phyloP scores from a whole-genome alignment of 495 filamentous ascomycete species.

The Jackrogersella multiformis region DNA sequence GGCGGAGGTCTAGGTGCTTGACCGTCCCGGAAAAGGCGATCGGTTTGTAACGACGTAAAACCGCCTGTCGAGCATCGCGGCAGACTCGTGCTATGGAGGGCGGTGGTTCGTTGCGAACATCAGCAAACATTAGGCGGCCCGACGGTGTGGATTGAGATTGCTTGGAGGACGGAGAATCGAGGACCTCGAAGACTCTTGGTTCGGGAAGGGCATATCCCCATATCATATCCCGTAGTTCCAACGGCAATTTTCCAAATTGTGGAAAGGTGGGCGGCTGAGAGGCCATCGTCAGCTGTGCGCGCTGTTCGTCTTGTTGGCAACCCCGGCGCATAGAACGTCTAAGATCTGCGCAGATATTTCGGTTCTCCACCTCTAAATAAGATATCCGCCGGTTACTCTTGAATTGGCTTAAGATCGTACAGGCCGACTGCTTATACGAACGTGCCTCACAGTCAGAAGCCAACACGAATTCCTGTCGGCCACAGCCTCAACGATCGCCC shows the following conservation, averaged over 20 bases:
- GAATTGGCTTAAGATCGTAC: background rate
- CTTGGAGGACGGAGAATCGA: slow-evolving; percentile 56
- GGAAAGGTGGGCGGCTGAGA: slow-evolving; percentile 30
- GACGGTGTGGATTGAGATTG: slow-evolving; percentile 51
- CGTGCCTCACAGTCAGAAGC: slow-evolving; percentile 22
- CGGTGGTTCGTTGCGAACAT: slow-evolving; percentile 57
- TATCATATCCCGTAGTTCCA: slow-evolving; percentile 46
- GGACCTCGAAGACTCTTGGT: slow-evolving; percentile 57
- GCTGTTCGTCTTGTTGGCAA: background rate
- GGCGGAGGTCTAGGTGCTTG: slow-evolving; percentile 57
- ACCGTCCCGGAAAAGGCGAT: slow-evolving; percentile 57
- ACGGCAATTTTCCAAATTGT: slow-evolving; percentile 42
- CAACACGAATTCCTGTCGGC: slow-evolving; percentile 22
- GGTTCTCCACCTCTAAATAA: slow-evolving; percentile 22
- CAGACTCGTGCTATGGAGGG: slow-evolving; percentile 58
- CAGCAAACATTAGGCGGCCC: slow-evolving; percentile 58
- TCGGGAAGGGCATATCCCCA: slow-evolving; percentile 59
- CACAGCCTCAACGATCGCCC: slow-evolving; percentile 20
- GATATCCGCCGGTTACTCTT: slow-evolving; percentile 5
- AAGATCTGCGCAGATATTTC: background rate
- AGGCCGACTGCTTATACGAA: slow-evolving; percentile 3
- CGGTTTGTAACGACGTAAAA: slow-evolving; percentile 58
- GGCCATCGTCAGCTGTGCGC: slow-evolving; percentile 21
- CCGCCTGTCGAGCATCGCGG: slow-evolving; percentile 58
- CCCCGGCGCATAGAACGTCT: background rate